Conservation (phyloP, 768 basidiomycete species). For the Austroboletus eburneus region DNA sequence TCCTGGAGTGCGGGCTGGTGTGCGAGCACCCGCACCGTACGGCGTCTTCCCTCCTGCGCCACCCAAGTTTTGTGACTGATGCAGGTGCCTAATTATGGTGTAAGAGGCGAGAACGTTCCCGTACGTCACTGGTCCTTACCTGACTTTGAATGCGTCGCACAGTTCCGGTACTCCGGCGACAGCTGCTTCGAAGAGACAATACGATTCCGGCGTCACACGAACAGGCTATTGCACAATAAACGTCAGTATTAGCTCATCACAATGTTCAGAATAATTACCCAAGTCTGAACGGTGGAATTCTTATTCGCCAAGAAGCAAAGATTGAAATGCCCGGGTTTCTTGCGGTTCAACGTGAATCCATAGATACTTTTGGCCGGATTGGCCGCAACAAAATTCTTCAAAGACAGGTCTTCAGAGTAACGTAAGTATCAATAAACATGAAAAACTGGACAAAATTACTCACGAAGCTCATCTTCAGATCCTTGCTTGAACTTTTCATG, state of each 20-base stretch:
- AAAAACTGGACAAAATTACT: slow-evolving; percentile 31
- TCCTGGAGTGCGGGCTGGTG: slow-evolving; percentile 72
- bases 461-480: slow-evolving; percentile 86
- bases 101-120: slow-evolving; percentile 4
- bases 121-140: slow-evolving; percentile 37
- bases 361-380: slow-evolving; percentile 95
- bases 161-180: slow-evolving; percentile 90
- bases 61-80: slow-evolving; percentile 67
- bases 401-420: slow-evolving; percentile 59
- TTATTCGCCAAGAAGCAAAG: slow-evolving; percentile 93
- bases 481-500: slow-evolving; percentile 94
- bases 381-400: slow-evolving; percentile 88
- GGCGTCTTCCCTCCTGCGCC: slow-evolving; percentile 73
- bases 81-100: slow-evolving; percentile 52
- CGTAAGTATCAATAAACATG: background rate
- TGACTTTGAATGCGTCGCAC: slow-evolving; percentile 95
- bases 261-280: slow-evolving; percentile 47
- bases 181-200: slow-evolving; percentile 85
- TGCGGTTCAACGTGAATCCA: slow-evolving; percentile 88
- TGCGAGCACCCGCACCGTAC: slow-evolving; percentile 68
- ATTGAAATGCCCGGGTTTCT: slow-evolving; percentile 88
- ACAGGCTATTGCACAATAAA: slow-evolving; percentile 59
- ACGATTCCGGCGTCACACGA: slow-evolving; percentile 83
- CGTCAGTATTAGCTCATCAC: background rate
- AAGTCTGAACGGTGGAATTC: slow-evolving; percentile 83